A percentile compares a stretch with the other conserved stretches of the same genome.
phyloP scores from a whole-genome alignment of 2,329 filamentous ascomycete species.

The Orbilia blumenaviensis region DNA sequence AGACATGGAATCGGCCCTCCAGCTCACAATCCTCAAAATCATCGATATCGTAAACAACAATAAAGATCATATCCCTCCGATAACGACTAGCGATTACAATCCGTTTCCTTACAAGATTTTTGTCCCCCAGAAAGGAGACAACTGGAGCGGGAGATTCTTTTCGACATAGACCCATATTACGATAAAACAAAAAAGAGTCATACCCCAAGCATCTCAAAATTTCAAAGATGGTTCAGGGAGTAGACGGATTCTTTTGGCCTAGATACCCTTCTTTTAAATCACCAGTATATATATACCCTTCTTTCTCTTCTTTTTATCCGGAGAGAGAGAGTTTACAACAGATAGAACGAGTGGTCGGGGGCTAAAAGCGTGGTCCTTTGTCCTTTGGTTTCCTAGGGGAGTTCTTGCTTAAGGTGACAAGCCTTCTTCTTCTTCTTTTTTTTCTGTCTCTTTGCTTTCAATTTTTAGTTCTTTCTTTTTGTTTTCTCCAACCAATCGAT shows the following conservation, averaged over 20 bases:
- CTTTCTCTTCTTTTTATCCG: neutral
- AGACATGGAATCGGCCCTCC: constrained; percentile 88
- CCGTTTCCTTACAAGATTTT: constrained; percentile 95
- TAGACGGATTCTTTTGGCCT: constrained; percentile 10
- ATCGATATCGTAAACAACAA: constrained; percentile 85
- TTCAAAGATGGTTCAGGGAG: neutral
- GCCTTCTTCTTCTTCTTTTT: neutral
- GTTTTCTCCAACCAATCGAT: neutral
- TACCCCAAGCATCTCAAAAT: neutral
- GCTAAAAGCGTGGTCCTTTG: constrained; percentile 21
- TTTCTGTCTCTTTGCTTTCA: neutral
- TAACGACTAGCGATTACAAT: constrained; percentile 89
- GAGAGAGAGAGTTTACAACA: constrained; percentile 13
- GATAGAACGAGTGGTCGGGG: constrained; percentile 36
- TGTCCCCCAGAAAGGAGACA: constrained; percentile 81
- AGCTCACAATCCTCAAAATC: constrained; percentile 88
- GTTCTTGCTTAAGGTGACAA: neutral
- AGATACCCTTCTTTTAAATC: constrained; percentile 15
- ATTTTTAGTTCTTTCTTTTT: neutral
- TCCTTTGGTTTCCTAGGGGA: neutral
- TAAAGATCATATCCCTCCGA: constrained; percentile 96
- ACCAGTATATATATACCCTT: constrained; percentile 8
- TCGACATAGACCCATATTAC: constrained; percentile 7
- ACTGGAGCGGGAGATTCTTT: constrained; percentile 70
- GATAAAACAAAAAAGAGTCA: neutral